Conservation (phyloP, 164 flowering plant genomes). For the Tinospora cordifolia region DNA sequence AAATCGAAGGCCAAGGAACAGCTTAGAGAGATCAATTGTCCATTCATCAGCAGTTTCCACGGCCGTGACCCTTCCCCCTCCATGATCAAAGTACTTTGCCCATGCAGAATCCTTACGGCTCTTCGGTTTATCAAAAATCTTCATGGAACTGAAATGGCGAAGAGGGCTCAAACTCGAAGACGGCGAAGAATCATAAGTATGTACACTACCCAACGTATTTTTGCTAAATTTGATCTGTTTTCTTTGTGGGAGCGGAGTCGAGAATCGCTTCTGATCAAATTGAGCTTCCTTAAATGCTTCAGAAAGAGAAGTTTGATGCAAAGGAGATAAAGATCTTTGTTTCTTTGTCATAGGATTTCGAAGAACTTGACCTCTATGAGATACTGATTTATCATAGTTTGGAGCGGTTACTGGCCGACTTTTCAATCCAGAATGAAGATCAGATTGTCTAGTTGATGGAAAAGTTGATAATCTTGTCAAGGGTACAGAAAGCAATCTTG, state of each 20-base stretch:
- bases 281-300: slow-evolving; percentile 71
- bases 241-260: slow-evolving; percentile 55
- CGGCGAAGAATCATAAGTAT: slow-evolving; percentile 11
- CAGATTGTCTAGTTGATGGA: slow-evolving; percentile 24
- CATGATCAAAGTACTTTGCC: slow-evolving; percentile 73
- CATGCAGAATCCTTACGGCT: slow-evolving; percentile 50
- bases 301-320: slow-evolving; percentile 35
- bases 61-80: slow-evolving; percentile 60
- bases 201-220: slow-evolving; percentile 19
- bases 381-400: slow-evolving; percentile 1
- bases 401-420: slow-evolving; percentile 22
- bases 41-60: slow-evolving; percentile 58
- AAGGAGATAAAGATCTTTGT: slow-evolving; percentile 60
- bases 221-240: slow-evolving; percentile 27
- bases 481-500: slow-evolving; percentile 25
- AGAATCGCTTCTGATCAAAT: slow-evolving; percentile 44
- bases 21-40: slow-evolving; percentile 57
- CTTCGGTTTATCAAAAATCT: slow-evolving; percentile 32
- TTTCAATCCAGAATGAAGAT: slow-evolving; percentile 27
- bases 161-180: slow-evolving; percentile 23
- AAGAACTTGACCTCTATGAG: slow-evolving; percentile 1
- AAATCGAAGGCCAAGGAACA: slow-evolving; percentile 61
- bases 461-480: neutral
- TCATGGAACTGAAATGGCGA: slow-evolving; percentile 37
- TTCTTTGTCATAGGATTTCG: slow-evolving; percentile 9